Base-by-base conservation (phyloP, 2,329 filamentous ascomycete genomes). In the Beauveria scarabaeidicola region DNA sequence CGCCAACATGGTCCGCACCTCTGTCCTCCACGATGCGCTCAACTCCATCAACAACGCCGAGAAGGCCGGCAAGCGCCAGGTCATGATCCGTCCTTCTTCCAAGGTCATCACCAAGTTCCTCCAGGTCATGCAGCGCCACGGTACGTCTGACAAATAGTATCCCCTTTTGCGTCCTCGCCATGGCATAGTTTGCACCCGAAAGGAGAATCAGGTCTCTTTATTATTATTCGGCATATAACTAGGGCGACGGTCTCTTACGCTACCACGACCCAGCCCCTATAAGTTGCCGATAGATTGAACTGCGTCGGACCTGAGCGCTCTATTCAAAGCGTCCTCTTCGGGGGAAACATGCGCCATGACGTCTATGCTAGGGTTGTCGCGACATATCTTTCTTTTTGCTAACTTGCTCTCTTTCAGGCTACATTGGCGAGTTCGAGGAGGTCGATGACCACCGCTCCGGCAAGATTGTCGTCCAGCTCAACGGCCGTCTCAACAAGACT, bases 101-200 rank as follows among this genome's bases (percentile, higher is more conserved):
- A 99, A 99, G 90, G 94, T 99, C 84, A 99, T 99, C 74, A 82
- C 95, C 84, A 97, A 97, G 87, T 99, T 97, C 88, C 85, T 99
- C 76, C 85, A 85, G 76, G 93, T 97, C 78, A 99, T 99, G 94
- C 94, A 99, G 84, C 91, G 90, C 80, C 94, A 99, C 83, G 94
- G 94, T 97, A 94, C 68, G 91, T 89, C 52, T 17, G 2, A 44
- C 29, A 60, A 4, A 25, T 40, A 2, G 7, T 15, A 6, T 44
- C 32, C 23, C 10, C 3, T 23, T 27, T 48, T 3, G 8, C 17
- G 32, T 23, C 19, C 15, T 17, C n/a, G 27, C 23, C 41, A 19
- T 32, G 44, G 27, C 38, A 53, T 11, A 32, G 15, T 50, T 60
- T 23, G 7, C 32, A 25, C 19, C 19, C 52, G 21, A 29, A 47